These are phyloP conservation scores for Tolypocladium ophioglossoides DNA, from an alignment of 2,329 filamentous ascomycete species.

Conservation along the genomic window DNA sequence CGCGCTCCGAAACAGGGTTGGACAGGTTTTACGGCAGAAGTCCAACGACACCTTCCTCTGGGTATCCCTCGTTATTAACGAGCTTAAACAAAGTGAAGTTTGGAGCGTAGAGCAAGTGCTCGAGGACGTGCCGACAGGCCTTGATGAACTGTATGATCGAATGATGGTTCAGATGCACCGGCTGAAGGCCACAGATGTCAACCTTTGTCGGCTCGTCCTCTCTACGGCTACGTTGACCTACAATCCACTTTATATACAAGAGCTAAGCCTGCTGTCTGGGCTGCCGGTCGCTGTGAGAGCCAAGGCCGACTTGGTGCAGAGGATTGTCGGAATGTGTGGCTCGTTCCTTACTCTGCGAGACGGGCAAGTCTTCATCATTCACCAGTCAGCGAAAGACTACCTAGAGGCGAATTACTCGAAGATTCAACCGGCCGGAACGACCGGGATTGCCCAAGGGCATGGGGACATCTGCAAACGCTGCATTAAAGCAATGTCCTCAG, in stretches of 20 bases:
- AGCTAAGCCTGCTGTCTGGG: conserved; percentile 16
- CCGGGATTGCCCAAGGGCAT: conserved; percentile 10
- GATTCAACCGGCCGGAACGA: conserved; percentile 18
- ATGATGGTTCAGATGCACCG: too few relatives aligned
- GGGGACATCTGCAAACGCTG: conserved; percentile 21
- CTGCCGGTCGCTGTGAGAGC: background rate
- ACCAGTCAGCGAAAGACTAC: conserved; percentile 34
- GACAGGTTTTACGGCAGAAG: conserved; percentile 13
- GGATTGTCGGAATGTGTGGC: conserved; percentile 8
- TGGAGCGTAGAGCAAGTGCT: conserved; percentile 7
- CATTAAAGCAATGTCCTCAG: conserved; percentile 15
- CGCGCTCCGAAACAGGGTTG: conserved; percentile 1
- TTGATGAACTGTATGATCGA: conserved; percentile 9
- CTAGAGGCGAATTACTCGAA: conserved; percentile 12
- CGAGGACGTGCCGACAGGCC: conserved; percentile 17
- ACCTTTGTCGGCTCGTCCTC: too few relatives aligned
- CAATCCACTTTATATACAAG: conserved; percentile 4
- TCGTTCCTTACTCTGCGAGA: conserved; percentile 27
- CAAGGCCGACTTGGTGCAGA: background rate
- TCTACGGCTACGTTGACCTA: too few relatives aligned
- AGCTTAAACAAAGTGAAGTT: conserved; percentile 1
- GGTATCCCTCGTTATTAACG: conserved; percentile 10
- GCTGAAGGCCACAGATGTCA: too few relatives aligned
- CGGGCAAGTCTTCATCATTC: conserved; percentile 22
- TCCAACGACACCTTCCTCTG: conserved; percentile 21